Conservation (phyloP, 768 basidiomycete species). For the Pleurotus platypus region DNA sequence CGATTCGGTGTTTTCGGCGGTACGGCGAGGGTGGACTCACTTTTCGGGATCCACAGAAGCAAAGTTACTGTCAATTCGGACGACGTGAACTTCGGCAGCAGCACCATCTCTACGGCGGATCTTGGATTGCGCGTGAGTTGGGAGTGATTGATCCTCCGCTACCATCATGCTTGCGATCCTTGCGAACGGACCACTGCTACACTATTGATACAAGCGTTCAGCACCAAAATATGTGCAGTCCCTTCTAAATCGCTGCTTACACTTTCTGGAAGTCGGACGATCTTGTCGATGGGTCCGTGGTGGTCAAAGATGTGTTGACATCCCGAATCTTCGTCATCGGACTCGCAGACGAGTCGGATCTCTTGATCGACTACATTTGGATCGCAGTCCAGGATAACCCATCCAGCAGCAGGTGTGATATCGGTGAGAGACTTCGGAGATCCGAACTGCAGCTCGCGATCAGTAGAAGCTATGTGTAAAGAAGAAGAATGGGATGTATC, state of each 20-base stretch:
- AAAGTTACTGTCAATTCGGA: slow-evolving; percentile 34
- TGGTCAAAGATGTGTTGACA: slow-evolving; percentile 38
- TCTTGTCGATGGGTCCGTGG: slow-evolving; percentile 39
- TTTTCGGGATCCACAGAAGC: slow-evolving; percentile 17
- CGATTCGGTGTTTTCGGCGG: not conserved
- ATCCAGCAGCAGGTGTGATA: slow-evolving; percentile 4
- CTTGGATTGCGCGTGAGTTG: slow-evolving; percentile 16
- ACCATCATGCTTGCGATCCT: slow-evolving; percentile 30
- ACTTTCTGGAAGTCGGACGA: slow-evolving; percentile 49
- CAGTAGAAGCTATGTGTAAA: too few relatives aligned
- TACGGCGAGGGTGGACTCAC: slow-evolving; percentile 3
- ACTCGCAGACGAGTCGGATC: not conserved
- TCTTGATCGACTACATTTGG: not conserved
- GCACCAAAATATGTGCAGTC: not conserved
- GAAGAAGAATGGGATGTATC: too few relatives aligned
- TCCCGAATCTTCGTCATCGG: slow-evolving; percentile 13
- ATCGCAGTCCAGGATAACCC: slow-evolving; percentile 4
- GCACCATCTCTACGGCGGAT: slow-evolving; percentile 22
- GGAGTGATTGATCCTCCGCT: slow-evolving; percentile 33
- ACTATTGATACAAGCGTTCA: slow-evolving; percentile 1
- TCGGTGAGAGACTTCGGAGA: not conserved
- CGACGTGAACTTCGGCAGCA: slow-evolving; percentile 24
- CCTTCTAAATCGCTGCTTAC: too few relatives aligned
- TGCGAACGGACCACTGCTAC: slow-evolving; percentile 17
- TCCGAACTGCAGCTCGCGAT: not conserved